phyloP scores from a whole-genome alignment of 2,329 filamentous ascomycete species.

The Rhynchosporium agropyri region DNA sequence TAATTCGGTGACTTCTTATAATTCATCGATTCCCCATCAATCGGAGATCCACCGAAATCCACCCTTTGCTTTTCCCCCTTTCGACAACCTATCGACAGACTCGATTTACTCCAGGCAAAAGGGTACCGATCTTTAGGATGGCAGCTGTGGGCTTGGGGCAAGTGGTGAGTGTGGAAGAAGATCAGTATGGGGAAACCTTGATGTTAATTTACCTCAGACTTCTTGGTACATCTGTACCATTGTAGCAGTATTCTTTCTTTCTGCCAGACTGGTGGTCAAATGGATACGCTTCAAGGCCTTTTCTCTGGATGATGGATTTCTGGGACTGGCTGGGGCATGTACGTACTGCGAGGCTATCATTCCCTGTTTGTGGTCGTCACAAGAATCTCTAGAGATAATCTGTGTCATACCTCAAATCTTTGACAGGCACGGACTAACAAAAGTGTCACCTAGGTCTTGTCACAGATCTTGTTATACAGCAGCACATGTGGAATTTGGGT shows the following conservation, averaged over 20 bases:
- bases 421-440: no score
- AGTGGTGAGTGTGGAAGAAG: constrained; percentile 16
- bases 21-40: not conserved
- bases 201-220: constrained; percentile 11
- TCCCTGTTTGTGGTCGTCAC: no score
- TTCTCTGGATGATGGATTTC: constrained; percentile 41
- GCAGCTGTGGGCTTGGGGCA: constrained; percentile 14
- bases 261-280: constrained; percentile 40
- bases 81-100: not conserved
- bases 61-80: not conserved
- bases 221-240: constrained; percentile 29
- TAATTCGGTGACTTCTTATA: constrained; percentile 5
- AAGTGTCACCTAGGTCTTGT: constrained; percentile 29
- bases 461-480: constrained; percentile 42
- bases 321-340: constrained; percentile 40
- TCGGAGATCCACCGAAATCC: not conserved
- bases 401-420: no score
- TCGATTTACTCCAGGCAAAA: not conserved
- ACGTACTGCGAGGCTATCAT: no score
- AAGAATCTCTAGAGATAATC: no score
- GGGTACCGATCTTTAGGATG: not conserved
- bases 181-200: not conserved
- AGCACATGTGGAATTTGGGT: constrained; percentile 42
- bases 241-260: constrained; percentile 38
- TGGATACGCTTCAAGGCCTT: constrained; percentile 39